Evolutionary conservation across 257 asterid genomes (phyloP), one percentile per base, ranked within the genome.

Genomic region (Parsonsia alboflavescens): DNA sequence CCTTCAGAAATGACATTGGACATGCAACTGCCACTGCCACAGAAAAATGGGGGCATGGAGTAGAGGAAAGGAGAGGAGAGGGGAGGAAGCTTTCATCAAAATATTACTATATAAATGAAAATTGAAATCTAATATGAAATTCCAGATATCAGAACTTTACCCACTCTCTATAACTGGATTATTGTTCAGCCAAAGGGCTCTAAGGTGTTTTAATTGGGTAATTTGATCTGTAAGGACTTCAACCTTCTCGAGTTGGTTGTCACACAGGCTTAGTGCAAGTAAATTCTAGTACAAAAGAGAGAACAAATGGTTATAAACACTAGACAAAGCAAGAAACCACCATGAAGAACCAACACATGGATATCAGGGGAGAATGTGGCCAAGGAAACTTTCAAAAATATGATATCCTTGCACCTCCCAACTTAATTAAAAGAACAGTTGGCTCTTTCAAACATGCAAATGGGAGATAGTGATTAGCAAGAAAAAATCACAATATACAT

Each of bases 101-200:
- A 74, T 22, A 49, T 7, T 26, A 36, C 26, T 41, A 50, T 13
- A 12, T 44, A 53, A 36, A 15, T 33, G 39, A 50, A 42, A 33
- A 28, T 44, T 24, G 28, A 30, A 33, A 69, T n/a, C 24, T 33
- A 58, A 10, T 10, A 44, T 50, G 21, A 21, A 21, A 16, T 36
- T 16, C 22, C 46, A 63, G 59, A 78, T 57, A 58, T 42, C 68
- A 59, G 68, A 73, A 68, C 90, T 85, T 77, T 84, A 91, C 98
- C 87, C 79, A 68, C 72, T 79, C 70, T 85, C 74, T 75, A 84
- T 65, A 50, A 86, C 71, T 49, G 98, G 96, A 83, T 94, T 94
- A 76, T 75, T 76, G 78, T 90, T 90, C 88, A 92, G 82, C 98
- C 99, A 94, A 76, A 92, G 86, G 72, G 97, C 99, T 84, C 84